Conservation (phyloP, 352 stramenopile genomes). For the Phytophthora crassamura region DNA sequence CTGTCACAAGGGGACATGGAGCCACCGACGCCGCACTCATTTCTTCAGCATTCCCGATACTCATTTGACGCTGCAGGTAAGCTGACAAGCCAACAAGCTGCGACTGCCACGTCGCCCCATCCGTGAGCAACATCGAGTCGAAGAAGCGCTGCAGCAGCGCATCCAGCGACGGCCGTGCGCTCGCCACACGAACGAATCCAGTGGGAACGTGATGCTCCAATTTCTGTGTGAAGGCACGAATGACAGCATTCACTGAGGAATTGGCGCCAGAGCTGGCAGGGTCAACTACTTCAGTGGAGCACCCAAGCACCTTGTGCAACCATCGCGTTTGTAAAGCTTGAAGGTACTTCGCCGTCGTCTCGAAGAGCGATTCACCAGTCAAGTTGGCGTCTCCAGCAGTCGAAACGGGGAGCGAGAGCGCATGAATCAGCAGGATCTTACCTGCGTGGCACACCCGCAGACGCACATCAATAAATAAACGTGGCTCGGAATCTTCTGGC, state of each 20-base stretch:
- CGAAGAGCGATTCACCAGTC: conserved; percentile 20
- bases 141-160: conserved; percentile 28
- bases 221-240: conserved; percentile 5
- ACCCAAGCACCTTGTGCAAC: conserved; percentile 28
- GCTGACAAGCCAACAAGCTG: conserved; percentile 18
- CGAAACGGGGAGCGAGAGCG: conserved; percentile 19
- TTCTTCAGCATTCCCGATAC: conserved; percentile 26
- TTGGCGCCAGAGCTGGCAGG: not conserved
- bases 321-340: conserved; percentile 25
- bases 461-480: conserved; percentile 28
- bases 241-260: conserved; percentile 1
- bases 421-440: conserved; percentile 23
- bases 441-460: conserved; percentile 12
- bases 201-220: conserved; percentile 25
- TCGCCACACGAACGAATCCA: conserved; percentile 23
- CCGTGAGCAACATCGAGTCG: conserved; percentile 22
- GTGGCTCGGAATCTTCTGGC: not conserved
- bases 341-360: conserved; percentile 23
- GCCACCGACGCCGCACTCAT: conserved; percentile 6
- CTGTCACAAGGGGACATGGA: conserved; percentile 11
- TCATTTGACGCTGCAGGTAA: conserved; percentile 31
- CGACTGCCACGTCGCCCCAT: conserved; percentile 19
- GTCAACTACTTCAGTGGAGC: conserved; percentile 12
- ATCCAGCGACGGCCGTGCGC: conserved; percentile 18
- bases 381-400: conserved; percentile 1